Percentiles rank a stretch among this genome's conserved stretches.
These are phyloP conservation scores for Ceratopteris richardii DNA, from an alignment of 75 land plant species.

Conservation along the genomic window DNA sequence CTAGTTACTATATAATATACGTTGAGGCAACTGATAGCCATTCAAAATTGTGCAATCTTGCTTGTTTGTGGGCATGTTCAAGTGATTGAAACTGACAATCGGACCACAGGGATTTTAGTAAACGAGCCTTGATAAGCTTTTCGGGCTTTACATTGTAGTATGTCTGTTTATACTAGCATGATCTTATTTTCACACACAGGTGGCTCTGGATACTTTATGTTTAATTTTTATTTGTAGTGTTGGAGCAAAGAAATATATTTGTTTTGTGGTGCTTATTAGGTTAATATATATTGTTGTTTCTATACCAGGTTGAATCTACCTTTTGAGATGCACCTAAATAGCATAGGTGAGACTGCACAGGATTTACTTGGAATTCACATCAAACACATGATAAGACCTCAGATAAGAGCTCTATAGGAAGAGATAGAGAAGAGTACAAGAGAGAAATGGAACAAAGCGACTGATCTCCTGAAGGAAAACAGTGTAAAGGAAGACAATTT, in stretches of 20 bases:
- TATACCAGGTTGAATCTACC: no score
- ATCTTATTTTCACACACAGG: no score
- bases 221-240: no score
- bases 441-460: constrained; percentile 2
- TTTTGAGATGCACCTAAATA: not conserved
- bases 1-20: constrained; percentile 38
- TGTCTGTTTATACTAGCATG: no score
- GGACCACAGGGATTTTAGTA: constrained; percentile 43
- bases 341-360: not conserved
- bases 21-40: constrained; percentile 33
- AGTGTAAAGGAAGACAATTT: not conserved
- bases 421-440: constrained; percentile 2
- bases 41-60: constrained; percentile 47
- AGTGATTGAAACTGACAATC: no score
- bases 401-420: not conserved
- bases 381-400: constrained; percentile 1
- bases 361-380: constrained; percentile 1
- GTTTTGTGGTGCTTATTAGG: no score
- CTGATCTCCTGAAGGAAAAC: constrained; percentile 4
- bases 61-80: no score
- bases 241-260: no score
- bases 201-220: no score
- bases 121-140: constrained; percentile 57
- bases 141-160: not conserved
- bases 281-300: no score